Evolutionary conservation across 1,139 yeast species (phyloP).

Genomic region (Geotrichum aggregatum): DNA sequence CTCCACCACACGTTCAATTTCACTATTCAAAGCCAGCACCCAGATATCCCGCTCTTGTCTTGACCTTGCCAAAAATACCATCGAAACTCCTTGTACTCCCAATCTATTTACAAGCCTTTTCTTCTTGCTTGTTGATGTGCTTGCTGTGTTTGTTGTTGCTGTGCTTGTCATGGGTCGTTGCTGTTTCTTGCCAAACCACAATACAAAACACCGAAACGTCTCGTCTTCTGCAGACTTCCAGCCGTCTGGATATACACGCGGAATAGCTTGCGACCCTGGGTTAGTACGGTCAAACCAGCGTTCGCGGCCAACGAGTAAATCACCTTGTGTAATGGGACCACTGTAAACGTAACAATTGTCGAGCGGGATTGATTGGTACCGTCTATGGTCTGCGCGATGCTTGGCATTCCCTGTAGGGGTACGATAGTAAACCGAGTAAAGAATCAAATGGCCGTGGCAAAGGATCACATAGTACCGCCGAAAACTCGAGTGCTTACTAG

Average conservation of each 20-base stretch:
- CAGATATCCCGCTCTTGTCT: conserved; percentile 80
- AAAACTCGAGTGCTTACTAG: conserved; percentile 64
- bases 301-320: conserved; percentile 48
- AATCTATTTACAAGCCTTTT: conserved; percentile 42
- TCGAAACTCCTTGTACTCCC: conserved; percentile 61
- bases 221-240: conserved; percentile 82
- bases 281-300: conserved; percentile 45
- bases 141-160: background rate
- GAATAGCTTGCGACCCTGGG: conserved; percentile 58
- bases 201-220: conserved; percentile 63
- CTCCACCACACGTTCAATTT: conserved; percentile 53
- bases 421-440: conserved; percentile 47
- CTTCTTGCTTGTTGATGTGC: too few species aligned
- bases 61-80: conserved; percentile 76
- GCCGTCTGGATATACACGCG: conserved; percentile 75
- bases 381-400: conserved; percentile 28
- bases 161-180: too few species aligned
- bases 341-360: conserved; percentile 60
- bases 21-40: conserved; percentile 63
- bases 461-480: conserved; percentile 57
- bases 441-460: conserved; percentile 62
- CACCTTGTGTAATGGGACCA: conserved; percentile 57
- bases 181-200: conserved; percentile 77
- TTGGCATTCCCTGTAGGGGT: conserved; percentile 33
- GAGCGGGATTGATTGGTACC: conserved; percentile 47